phyloP scores from a whole-genome alignment of 805 yeast species.

The Wickerhamomyces sydowiorum region DNA sequence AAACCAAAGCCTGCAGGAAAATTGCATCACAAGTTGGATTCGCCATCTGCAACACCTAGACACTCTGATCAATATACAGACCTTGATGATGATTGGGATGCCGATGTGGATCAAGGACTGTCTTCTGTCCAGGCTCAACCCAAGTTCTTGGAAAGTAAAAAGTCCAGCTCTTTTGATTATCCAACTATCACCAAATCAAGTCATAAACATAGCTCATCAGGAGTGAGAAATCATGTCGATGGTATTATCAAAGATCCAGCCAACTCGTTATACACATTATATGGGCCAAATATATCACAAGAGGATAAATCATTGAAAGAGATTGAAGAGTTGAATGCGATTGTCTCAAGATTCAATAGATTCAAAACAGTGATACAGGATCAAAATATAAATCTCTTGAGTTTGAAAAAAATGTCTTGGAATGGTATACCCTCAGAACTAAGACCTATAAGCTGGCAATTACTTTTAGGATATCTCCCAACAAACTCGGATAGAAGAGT shows the following conservation, averaged over 20 bases:
- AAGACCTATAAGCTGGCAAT: conserved; percentile 85
- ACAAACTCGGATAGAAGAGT: conserved; percentile 73
- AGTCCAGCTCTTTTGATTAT: conserved; percentile 15
- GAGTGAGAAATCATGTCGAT: conserved; percentile 16
- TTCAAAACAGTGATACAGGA: conserved; percentile 58
- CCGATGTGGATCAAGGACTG: conserved; percentile 46
- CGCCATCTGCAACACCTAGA: conserved; percentile 18
- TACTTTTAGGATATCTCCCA: conserved; percentile 85
- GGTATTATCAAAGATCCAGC: conserved; percentile 23
- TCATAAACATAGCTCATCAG: conserved; percentile 13
- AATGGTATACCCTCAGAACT: conserved; percentile 84
- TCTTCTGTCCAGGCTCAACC: conserved; percentile 22
- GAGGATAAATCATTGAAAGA: conserved; percentile 37
- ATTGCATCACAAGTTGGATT: conserved; percentile 6
- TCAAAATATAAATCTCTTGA: conserved; percentile 53
- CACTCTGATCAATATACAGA: conserved; percentile 48
- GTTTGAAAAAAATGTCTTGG: conserved; percentile 81
- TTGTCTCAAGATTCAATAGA: conserved; percentile 55
- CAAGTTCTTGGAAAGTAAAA: conserved; percentile 23
- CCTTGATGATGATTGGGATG: conserved; percentile 92
- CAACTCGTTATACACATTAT: conserved; percentile 32
- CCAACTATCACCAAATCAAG: conserved; percentile 22
- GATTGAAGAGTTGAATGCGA: conserved; percentile 50
- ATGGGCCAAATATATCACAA: conserved; percentile 36
- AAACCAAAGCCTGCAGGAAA: conserved; percentile 7